Base-by-base conservation (phyloP, 345 rosid species). In the Excoecaria agallocha region DNA sequence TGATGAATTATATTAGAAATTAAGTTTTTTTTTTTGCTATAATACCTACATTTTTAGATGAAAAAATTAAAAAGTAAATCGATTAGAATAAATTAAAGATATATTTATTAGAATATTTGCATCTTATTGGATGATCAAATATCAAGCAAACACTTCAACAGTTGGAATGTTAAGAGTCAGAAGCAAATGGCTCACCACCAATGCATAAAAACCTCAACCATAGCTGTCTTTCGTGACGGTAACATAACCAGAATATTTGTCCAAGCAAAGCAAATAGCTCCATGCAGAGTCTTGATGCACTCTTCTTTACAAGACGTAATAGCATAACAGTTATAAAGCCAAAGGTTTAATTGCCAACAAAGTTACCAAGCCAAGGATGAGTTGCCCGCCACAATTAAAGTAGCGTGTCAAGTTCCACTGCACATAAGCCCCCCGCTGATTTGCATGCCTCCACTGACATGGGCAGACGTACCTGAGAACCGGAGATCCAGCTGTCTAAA, bases 311-410 rank as follows among this genome's bases (percentile, higher is more conserved):
- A 54, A 45, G 48, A 46, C 5, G 20, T 7, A 25, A 43, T n/a
- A 57, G 11, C 19, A 22, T 68, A 61, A 30, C 1, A 30, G 30
- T 30, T 30, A 30, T 30, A 30, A 30, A 30, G 1, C 30, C 30
- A 30, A 30, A 30, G 30, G 30, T 30, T 30, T 30, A 30, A 30
- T 30, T 30, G 41, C 12, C 45, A 71, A 56, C 43, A 39, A 68
- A 72, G 70, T 70, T 17, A 76, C 52, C 69, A 74, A 88, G 92
- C 92, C 89, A 88, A 88, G 89, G 88, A 88, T 86, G 92, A 88
- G 54, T 86, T 88, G 88, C 88, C 89, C 39, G 65, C 35, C 77
- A 78, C 85, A 69, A 71, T 70, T 0, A 87, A 73, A 35, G 85
- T 69, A 45, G 81, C 74, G 71, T 68, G 81, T 56, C 70, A 70